Evolutionary conservation across 108 stramenopile genomes (phyloP).

Genomic region (Licmophora abbreviata): DNA sequence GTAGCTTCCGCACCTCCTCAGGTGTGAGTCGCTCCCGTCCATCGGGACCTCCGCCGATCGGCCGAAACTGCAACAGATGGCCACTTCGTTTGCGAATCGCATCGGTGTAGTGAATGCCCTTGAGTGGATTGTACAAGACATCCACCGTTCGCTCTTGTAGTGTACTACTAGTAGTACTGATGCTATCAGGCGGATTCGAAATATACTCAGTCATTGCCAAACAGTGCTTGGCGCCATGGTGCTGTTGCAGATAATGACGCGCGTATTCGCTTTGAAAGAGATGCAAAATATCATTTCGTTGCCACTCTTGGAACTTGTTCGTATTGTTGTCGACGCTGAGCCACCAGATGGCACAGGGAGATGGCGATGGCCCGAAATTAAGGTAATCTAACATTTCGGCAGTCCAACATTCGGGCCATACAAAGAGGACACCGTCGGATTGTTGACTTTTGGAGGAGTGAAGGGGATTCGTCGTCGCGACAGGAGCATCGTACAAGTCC

Average conservation of each 20-base stretch:
- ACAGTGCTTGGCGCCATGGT: conserved; percentile 5
- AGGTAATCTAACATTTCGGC: conserved; percentile 17
- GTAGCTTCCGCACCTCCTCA: conserved; percentile 27
- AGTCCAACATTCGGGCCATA: conserved; percentile 57
- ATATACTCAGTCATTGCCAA: conserved; percentile 41
- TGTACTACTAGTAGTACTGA: background rate
- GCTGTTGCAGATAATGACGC: conserved; percentile 17
- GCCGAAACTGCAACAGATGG: conserved; percentile 15
- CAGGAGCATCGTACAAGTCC: conserved; percentile 23
- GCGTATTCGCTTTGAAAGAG: conserved; percentile 46
- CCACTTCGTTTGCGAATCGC: conserved; percentile 19
- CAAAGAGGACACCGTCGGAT: conserved; percentile 21
- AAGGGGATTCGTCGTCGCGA: background rate
- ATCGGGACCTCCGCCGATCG: conserved; percentile 26
- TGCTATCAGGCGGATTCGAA: background rate
- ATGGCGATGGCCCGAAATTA: background rate
- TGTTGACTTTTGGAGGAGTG: background rate
- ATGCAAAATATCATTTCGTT: conserved; percentile 34
- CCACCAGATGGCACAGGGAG: conserved; percentile 50
- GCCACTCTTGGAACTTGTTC: conserved; percentile 22
- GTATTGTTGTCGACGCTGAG: conserved; percentile 44
- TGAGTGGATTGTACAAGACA: conserved; percentile 40
- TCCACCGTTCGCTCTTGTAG: conserved; percentile 18
- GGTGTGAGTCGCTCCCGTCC: conserved; percentile 28
- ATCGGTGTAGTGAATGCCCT: conserved; percentile 48